Evolutionary conservation across 768 basidiomycete genomes (phyloP).

Genomic region (Leccinum subgranulosum): DNA sequence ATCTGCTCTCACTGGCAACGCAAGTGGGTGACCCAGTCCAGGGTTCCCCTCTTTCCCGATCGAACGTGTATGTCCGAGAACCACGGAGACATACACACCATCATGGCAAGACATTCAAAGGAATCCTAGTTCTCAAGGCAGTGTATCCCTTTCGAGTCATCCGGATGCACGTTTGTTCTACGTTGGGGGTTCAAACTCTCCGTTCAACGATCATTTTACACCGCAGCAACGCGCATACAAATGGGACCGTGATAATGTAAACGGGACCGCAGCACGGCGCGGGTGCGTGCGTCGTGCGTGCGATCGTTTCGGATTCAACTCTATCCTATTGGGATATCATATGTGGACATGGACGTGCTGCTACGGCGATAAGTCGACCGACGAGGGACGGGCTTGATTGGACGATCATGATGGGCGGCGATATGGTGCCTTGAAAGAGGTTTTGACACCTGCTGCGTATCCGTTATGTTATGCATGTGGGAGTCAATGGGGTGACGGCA

Average conservation of each 20-base stretch:
- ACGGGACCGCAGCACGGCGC: constrained; percentile 14
- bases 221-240: neutral
- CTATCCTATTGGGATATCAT: neutral
- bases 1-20: neutral
- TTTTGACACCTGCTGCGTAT: neutral
- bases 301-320: neutral
- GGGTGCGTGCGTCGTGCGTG: neutral
- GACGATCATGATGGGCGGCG: constrained; percentile 10
- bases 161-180: neutral
- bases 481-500: neutral
- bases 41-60: neutral
- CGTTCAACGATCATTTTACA: neutral
- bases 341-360: neutral
- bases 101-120: neutral
- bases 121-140: neutral
- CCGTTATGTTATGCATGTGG: neutral
- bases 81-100: neutral
- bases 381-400: neutral
- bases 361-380: constrained; percentile 3
- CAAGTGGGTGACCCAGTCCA: neutral
- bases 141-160: neutral
- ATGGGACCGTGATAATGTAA: neutral
- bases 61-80: constrained; percentile 1
- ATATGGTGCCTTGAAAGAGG: neutral
- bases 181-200: neutral